Evolutionary conservation across 2,329 filamentous ascomycete species (phyloP).

Genomic region (Botrytis deweyae): DNA sequence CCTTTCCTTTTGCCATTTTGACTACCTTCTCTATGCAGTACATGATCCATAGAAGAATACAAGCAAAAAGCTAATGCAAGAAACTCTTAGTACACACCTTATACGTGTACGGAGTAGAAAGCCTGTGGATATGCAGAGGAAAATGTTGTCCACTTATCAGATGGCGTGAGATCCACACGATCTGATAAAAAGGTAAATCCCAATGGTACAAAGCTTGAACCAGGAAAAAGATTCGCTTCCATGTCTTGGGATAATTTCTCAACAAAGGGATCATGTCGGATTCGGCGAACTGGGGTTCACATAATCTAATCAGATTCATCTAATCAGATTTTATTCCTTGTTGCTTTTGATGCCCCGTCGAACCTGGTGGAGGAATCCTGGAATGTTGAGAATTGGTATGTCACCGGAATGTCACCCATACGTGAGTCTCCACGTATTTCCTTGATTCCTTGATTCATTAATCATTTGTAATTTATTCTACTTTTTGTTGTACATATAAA

Average conservation of each 20-base stretch:
- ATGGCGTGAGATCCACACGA: neutral
- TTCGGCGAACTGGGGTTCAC: neutral
- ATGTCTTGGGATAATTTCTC: neutral
- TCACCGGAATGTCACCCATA: neutral
- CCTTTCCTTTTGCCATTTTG: neutral
- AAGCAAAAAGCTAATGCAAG: neutral
- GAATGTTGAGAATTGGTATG: neutral
- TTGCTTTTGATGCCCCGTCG: neutral
- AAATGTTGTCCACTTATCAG: neutral
- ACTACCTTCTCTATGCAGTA: neutral
- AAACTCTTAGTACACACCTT: neutral
- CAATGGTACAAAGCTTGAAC: neutral
- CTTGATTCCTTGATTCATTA: neutral
- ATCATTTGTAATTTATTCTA: neutral
- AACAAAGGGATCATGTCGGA: neutral
- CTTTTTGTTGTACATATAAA: neutral
- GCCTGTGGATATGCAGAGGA: neutral
- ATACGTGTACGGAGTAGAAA: neutral
- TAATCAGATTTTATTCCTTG: constrained; percentile 8
- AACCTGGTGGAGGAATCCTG: neutral
- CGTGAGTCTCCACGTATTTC: neutral
- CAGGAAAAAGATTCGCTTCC: neutral
- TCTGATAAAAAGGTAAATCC: neutral
- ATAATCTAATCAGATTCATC: constrained; percentile 11
- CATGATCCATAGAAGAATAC: neutral